Conservation (phyloP, 306 rosid species). For the Glycyrrhiza uralensis region DNA sequence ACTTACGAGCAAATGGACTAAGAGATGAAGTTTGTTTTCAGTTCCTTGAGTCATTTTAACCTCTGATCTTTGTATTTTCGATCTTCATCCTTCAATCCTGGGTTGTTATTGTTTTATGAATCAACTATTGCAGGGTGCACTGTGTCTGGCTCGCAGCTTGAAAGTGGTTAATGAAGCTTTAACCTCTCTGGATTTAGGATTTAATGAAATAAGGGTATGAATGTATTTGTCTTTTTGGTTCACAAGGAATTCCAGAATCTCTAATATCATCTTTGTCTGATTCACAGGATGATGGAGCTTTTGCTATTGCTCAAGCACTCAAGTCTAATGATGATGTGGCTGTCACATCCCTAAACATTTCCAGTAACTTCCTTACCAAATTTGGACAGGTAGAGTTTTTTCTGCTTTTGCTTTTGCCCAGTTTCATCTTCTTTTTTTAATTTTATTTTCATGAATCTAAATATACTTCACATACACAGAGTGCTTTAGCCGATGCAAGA, state of each 20-base stretch:
- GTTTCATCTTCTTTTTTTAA: not conserved
- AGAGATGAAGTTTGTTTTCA: slow-evolving; percentile 73
- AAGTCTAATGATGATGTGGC: slow-evolving; percentile 88
- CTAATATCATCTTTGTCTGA: slow-evolving; percentile 11
- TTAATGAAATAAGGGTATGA: slow-evolving; percentile 93
- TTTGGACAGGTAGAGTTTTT: slow-evolving; percentile 74
- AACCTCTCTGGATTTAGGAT: slow-evolving; percentile 84
- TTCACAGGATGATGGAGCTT: slow-evolving; percentile 92
- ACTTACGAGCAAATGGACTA: slow-evolving; percentile 88
- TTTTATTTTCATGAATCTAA: slow-evolving; percentile 1
- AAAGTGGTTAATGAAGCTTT: slow-evolving; percentile 97
- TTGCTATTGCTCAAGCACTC: slow-evolving; percentile 97
- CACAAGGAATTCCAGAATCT: slow-evolving; percentile 3
- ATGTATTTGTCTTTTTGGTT: not conserved
- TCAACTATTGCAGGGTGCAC: slow-evolving; percentile 73
- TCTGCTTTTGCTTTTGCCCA: not conserved
- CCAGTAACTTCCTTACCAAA: slow-evolving; percentile 89
- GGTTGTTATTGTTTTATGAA: slow-evolving; percentile 10
- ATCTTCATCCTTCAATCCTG: slow-evolving; percentile 11
- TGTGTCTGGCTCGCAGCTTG: slow-evolving; percentile 91
- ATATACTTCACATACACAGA: slow-evolving; percentile 47
- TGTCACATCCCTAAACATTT: slow-evolving; percentile 69
- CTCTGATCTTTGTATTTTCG: not conserved
- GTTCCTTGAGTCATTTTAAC: not conserved
- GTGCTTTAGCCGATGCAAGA: slow-evolving; percentile 89